These are phyloP conservation scores for Plasmopara viticola DNA, from an alignment of 352 stramenopile genomes.

Conservation along the genomic window DNA sequence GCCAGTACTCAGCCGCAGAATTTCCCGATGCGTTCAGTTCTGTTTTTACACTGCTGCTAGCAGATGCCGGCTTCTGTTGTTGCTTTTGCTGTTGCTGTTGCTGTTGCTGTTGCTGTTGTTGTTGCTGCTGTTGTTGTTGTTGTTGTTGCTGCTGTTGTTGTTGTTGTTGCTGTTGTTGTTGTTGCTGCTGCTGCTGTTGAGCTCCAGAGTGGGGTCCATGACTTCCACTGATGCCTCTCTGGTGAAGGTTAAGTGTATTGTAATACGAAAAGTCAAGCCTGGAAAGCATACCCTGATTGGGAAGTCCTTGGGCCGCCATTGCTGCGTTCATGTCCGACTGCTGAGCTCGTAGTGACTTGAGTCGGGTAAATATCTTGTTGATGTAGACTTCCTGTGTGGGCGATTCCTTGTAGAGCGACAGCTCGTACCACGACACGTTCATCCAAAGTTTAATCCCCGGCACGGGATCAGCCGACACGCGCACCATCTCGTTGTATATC, in stretches of 20 bases:
- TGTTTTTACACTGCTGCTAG: slow-evolving; percentile 17
- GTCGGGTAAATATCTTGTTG: slow-evolving; percentile 83
- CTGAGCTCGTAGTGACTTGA: slow-evolving; percentile 72
- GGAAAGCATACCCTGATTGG: slow-evolving; percentile 69
- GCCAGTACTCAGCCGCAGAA: slow-evolving; percentile 66
- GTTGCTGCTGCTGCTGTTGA: slow-evolving; percentile 19
- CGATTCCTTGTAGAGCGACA: slow-evolving; percentile 83
- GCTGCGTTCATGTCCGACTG: slow-evolving; percentile 66
- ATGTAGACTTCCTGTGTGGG: slow-evolving; percentile 84
- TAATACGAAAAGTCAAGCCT: slow-evolving; percentile 80
- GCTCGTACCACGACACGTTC: slow-evolving; percentile 84
- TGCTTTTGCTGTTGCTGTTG: slow-evolving; percentile 15
- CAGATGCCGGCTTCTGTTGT: slow-evolving; percentile 12
- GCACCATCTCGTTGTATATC: slow-evolving; percentile 85
- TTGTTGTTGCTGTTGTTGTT: slow-evolving; percentile 18
- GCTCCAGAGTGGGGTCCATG: slow-evolving; percentile 25
- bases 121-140: not conserved
- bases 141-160: slow-evolving; percentile 10
- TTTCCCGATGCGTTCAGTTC: slow-evolving; percentile 25
- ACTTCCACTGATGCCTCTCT: slow-evolving; percentile 20
- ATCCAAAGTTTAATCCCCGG: slow-evolving; percentile 85
- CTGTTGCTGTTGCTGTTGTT: no score
- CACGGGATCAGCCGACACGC: slow-evolving; percentile 64
- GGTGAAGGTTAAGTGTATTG: slow-evolving; percentile 54
- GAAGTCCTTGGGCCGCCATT: slow-evolving; percentile 54